These are phyloP conservation scores for Entomortierella chlamydospora DNA, from an alignment of 192 early-diverging fungal genomes.

Conservation along the genomic window DNA sequence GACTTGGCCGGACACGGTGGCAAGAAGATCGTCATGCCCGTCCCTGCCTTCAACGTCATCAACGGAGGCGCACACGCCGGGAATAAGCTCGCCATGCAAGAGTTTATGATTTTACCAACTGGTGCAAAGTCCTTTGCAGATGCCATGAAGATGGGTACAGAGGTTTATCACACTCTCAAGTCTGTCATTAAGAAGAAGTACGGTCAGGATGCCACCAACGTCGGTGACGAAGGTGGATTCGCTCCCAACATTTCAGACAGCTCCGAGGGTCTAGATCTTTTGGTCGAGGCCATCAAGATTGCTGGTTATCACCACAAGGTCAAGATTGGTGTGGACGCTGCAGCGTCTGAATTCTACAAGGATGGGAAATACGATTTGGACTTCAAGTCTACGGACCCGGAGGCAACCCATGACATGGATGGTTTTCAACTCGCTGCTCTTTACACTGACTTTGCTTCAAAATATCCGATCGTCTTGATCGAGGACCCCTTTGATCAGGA, in stretches of 20 bases:
- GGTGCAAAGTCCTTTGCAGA: conserved; percentile 93
- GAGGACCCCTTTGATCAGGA: conserved; percentile 99
- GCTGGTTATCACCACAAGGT: conserved; percentile 98
- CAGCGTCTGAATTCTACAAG: conserved; percentile 98
- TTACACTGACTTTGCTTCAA: conserved; percentile 81
- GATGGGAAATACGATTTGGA: conserved; percentile 97
- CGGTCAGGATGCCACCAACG: conserved; percentile 98
- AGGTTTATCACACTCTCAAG: conserved; percentile 98
- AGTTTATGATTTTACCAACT: conserved; percentile 99
- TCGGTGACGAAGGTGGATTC: conserved; percentile 99
- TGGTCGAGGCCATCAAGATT: conserved; percentile 88
- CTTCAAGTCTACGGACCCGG: conserved; percentile 94
- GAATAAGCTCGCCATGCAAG: conserved; percentile 99
- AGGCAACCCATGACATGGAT: conserved; percentile 74
- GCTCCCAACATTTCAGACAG: conserved; percentile 99
- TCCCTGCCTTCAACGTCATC: conserved; percentile 98
- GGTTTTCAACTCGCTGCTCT: conserved; percentile 84
- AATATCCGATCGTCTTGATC: conserved; percentile 95
- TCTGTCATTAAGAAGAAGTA: conserved; percentile 99
- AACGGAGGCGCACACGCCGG: conserved; percentile 99
- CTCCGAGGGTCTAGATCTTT: conserved; percentile 94
- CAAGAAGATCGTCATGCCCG: conserved; percentile 92
- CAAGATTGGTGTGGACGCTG: conserved; percentile 97
- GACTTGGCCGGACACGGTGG: conserved; percentile 83
- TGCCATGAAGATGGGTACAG: conserved; percentile 97